phyloP scores from a whole-genome alignment of 2,329 filamentous ascomycete genomes.

The Pseudogymnoascus pannorum region DNA sequence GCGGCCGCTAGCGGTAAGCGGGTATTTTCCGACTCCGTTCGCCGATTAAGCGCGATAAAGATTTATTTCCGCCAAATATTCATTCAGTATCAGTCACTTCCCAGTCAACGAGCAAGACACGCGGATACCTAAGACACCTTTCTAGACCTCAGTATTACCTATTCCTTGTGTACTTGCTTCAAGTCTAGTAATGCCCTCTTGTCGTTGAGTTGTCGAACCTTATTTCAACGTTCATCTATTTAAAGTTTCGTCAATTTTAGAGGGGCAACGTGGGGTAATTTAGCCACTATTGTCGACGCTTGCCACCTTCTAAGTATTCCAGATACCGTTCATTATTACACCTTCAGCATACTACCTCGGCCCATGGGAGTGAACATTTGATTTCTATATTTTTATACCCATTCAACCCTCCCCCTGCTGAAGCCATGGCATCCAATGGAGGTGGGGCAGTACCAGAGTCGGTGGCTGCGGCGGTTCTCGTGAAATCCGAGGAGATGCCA shows the following conservation, averaged over 20 bases:
- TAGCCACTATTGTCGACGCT: neutral
- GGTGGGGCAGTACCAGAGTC: constrained; percentile 42
- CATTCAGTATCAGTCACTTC: neutral
- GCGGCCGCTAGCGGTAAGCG: neutral
- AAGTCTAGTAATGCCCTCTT: neutral
- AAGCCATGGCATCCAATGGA: neutral
- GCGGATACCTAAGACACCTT: neutral
- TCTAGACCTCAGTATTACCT: neutral
- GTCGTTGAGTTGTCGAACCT: neutral
- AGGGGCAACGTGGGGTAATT: constrained; percentile 8
- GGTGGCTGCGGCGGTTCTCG: constrained; percentile 74
- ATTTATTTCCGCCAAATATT: constrained; percentile 1
- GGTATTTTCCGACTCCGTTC: constrained; percentile 2
- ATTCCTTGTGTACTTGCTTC: neutral
- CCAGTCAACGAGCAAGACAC: neutral
- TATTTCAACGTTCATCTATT: neutral
- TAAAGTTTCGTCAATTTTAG: neutral
- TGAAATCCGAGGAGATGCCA: constrained; percentile 75
- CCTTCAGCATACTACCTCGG: neutral
- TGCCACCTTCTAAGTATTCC: neutral
- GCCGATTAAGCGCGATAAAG: constrained; percentile 8
- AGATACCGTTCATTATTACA: neutral
- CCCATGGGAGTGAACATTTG: neutral
- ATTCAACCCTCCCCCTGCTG: neutral
- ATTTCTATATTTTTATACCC: neutral